phyloP scores from a whole-genome alignment of 2,329 filamentous ascomycete species.

The Talaromyces sp. region DNA sequence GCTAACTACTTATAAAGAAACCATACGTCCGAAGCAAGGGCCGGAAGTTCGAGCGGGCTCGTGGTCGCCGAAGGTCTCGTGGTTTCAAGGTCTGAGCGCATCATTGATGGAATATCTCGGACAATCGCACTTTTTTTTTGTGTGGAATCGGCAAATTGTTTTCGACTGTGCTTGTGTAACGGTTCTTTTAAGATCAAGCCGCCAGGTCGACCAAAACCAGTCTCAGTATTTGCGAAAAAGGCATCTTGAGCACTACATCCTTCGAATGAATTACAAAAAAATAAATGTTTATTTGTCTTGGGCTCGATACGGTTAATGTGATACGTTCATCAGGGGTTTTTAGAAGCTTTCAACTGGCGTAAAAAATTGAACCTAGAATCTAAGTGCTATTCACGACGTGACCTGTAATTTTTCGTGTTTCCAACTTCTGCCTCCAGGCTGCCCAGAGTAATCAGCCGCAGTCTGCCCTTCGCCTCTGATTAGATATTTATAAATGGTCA shows the following conservation, averaged over 20 bases:
- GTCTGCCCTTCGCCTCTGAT: conserved; percentile 77
- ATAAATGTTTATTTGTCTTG: not conserved
- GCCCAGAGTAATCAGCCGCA: conserved; percentile 64
- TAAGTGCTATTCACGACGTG: not conserved
- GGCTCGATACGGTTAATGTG: not conserved
- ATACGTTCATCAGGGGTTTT: not conserved
- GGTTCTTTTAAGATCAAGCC: not conserved
- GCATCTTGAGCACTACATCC: not conserved
- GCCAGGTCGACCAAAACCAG: not conserved
- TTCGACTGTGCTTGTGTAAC: not conserved
- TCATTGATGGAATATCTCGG: conserved; percentile 11
- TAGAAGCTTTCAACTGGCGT: not conserved
- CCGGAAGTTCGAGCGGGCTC: conserved; percentile 98
- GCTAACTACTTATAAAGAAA: conserved; percentile 57
- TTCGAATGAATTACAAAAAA: not conserved
- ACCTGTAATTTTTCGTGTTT: conserved; percentile 50
- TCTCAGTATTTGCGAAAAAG: not conserved
- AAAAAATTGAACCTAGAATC: not conserved
- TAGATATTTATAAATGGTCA: conserved; percentile 98
- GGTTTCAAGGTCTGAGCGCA: conserved; percentile 97
- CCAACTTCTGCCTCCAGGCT: conserved; percentile 49
- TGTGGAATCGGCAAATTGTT: not conserved
- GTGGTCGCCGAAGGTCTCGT: conserved; percentile 95
- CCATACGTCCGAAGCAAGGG: conserved; percentile 97
- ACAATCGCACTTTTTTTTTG: not conserved